Conservation (phyloP, 176 grass and related monocot genomes). For the Eremochloa ophiuroides region DNA sequence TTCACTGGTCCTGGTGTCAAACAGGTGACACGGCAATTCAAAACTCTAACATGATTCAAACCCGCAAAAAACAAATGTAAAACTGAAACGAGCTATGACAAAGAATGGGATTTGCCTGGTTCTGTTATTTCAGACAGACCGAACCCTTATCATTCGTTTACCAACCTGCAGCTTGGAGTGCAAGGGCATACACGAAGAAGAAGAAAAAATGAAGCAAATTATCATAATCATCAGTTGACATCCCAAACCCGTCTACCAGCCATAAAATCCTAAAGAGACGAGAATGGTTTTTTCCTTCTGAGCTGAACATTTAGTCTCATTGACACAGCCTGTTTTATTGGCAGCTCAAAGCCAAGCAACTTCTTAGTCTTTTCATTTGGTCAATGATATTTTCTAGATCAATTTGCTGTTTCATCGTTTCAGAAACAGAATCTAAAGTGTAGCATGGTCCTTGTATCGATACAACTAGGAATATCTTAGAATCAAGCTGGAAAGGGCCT, state of each 20-base stretch:
- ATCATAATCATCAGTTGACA: not conserved
- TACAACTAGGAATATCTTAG: not conserved
- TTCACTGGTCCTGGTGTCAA: not conserved
- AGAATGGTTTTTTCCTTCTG: not conserved
- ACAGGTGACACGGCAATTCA: not conserved
- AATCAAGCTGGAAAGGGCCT: not conserved
- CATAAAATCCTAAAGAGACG: not conserved
- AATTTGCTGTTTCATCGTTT: conserved; percentile 20
- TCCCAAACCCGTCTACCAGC: not conserved
- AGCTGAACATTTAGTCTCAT: conserved; percentile 8
- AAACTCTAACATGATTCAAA: not conserved
- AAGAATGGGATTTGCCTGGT: not conserved
- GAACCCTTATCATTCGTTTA: not conserved
- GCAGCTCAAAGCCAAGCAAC: not conserved
- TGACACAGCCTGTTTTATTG: conserved; percentile 6
- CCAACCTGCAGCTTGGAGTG: too few species aligned
- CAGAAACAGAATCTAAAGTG: conserved; percentile 1
- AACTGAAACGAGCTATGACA: too few species aligned
- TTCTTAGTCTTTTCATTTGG: conserved; percentile 18
- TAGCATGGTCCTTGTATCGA: not conserved
- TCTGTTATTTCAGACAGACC: too few species aligned
- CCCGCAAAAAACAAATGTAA: not conserved
- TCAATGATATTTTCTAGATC: conserved; percentile 11
- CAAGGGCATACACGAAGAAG: not conserved
- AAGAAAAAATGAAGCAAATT: not conserved